These are phyloP conservation scores for Penicillium antarcticum DNA, from an alignment of 495 filamentous ascomycete genomes.

Conservation along the genomic window DNA sequence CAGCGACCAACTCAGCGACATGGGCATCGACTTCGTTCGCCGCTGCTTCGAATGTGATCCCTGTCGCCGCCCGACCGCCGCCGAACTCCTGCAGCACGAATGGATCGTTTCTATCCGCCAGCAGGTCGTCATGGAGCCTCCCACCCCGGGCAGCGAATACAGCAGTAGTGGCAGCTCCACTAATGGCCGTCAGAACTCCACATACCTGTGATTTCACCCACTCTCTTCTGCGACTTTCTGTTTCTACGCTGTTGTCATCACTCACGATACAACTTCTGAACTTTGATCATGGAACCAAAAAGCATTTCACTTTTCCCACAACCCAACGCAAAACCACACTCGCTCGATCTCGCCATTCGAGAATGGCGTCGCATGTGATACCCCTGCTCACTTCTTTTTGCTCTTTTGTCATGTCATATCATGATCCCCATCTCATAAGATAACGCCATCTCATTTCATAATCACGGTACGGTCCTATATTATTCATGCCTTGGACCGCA, in stretches of 20 bases:
- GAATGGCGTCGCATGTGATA: conserved; percentile 33
- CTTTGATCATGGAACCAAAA: not conserved
- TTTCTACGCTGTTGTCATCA: not conserved
- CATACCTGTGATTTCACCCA: conserved; percentile 21
- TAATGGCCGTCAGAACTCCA: conserved; percentile 33
- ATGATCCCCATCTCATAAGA: not conserved
- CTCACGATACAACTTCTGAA: not conserved
- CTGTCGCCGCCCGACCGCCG: conserved; percentile 70
- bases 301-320: not conserved
- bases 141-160: conserved; percentile 44
- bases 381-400: conserved; percentile 12
- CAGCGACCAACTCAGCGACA: conserved; percentile 75
- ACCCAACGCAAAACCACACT: conserved; percentile 1
- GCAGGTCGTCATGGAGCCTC: conserved; percentile 55
- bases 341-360: conserved; percentile 23
- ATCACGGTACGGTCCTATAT: not conserved
- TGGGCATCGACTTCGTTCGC: conserved; percentile 83
- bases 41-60: conserved; percentile 89
- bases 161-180: conserved; percentile 29
- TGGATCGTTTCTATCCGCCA: conserved; percentile 77
- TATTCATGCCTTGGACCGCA: not conserved
- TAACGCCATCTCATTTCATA: not conserved
- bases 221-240: not conserved
- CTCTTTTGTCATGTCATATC: conserved; percentile 3
- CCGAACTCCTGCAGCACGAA: conserved; percentile 90